Conservation (phyloP, 805 yeast species). For the Pachysolen tannophilus region DNA sequence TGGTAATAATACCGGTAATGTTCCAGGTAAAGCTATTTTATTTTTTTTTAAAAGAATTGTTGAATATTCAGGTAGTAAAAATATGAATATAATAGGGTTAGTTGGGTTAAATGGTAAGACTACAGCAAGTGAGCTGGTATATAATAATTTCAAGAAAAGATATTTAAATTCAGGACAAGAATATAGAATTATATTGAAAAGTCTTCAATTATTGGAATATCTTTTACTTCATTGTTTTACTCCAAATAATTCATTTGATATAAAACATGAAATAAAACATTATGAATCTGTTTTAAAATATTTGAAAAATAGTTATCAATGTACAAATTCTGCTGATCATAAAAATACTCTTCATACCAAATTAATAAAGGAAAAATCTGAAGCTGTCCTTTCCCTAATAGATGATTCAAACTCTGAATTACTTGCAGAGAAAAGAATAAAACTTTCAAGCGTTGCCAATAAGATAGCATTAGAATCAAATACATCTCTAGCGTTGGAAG, state of each 20-base stretch:
- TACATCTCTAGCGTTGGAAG: no score
- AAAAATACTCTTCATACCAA: constrained; percentile 5
- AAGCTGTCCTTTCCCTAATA: background rate
- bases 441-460: no score
- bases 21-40: constrained; percentile 11
- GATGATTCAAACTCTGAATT: background rate
- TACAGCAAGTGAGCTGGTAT: constrained; percentile 6
- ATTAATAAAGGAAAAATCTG: constrained; percentile 1
- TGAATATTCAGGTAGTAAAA: constrained; percentile 1
- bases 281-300: constrained; percentile 11
- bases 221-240: constrained; percentile 19
- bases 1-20: constrained; percentile 8
- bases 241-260: constrained; percentile 16
- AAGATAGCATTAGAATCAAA: no score
- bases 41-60: constrained; percentile 1
- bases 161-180: constrained; percentile 21
- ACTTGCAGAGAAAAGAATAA: background rate
- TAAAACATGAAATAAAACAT: constrained; percentile 12
- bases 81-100: constrained; percentile 8
- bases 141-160: constrained; percentile 16
- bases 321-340: constrained; percentile 14
- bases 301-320: constrained; percentile 11
- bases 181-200: constrained; percentile 18
- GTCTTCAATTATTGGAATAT: constrained; percentile 19
- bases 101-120: constrained; percentile 4